Evolutionary conservation across 2,329 filamentous ascomycete species (phyloP), one percentile per base, ranked within the genome.

Genomic region (Diaporthe caulivora): DNA sequence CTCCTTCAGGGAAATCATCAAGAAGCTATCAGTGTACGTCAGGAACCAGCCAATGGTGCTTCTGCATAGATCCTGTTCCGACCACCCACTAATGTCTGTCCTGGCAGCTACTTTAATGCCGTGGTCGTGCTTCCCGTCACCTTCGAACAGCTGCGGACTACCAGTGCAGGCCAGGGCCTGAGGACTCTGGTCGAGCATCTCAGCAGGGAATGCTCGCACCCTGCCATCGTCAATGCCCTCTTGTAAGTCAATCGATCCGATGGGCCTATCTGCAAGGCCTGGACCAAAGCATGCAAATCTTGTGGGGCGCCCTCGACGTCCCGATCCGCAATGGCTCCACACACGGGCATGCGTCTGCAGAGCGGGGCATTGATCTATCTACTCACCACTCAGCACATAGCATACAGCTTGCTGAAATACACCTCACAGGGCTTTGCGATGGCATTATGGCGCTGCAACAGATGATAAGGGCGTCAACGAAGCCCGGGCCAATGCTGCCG

Each of bases 141-240:
- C 18, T 95, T 94, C 82, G 93, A 95, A 79, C 92, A 94, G 81
- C 85, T 95, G 11, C 87, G 92, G 62, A 92, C 91, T 8, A 92
- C 90, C 1, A 86, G 90, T 8, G 90, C 91, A 34, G 91, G 91
- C 2, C 87, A 86, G 75, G 90, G 84, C 77, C 86, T 89, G 78
- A 89, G 85, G 37, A 79, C 82, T 29, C 83, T 95, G 71, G 91
- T 94, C 62, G 87, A 90, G 53, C 89, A 94, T 79, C 86, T 95
- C 40, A 87, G 87, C 70, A 80, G 86, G 29, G 87, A 87, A 26
- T 92, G 92, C 78, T 90, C 90, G 72, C 93, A 95, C 80, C 91
- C 89, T 7, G 90, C 89, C 74, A 89, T 94, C 71, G 91, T 95
- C 57, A 93, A 92, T 78, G 92, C 93, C 65, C 84, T 95, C 42